Percentiles rank a stretch among this genome's conserved stretches.
phyloP scores from a whole-genome alignment of 257 asterid species.

The Mitragyna speciosa region DNA sequence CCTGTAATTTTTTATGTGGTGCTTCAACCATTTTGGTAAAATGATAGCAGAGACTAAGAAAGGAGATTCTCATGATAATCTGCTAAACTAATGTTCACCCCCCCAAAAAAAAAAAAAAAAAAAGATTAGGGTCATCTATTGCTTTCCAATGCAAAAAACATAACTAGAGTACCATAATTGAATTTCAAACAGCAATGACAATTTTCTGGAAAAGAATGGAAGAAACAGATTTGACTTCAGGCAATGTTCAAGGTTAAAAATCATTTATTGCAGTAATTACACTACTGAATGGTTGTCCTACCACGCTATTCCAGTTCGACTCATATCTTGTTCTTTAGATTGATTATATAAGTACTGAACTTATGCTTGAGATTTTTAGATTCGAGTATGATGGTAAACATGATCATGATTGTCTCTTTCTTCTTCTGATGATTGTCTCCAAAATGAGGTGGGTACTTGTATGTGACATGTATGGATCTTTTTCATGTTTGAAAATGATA shows the following conservation, averaged over 20 bases:
- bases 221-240: not conserved
- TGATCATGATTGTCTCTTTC: not conserved
- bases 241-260: not conserved
- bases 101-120: not conserved
- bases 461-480: not conserved
- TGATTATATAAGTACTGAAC: not conserved
- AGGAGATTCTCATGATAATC: not conserved
- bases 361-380: not conserved
- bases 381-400: not conserved
- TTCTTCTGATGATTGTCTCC: not conserved
- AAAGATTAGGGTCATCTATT: not conserved
- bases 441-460: not conserved
- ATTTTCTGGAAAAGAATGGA: not conserved
- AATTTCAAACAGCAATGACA: not conserved
- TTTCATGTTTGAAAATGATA: not conserved
- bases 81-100: not conserved
- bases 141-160: not conserved
- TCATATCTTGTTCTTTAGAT: not conserved
- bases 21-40: not conserved
- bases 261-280: too few relatives aligned
- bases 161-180: not conserved
- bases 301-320: not conserved
- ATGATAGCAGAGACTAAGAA: not conserved
- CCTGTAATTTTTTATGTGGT: too few relatives aligned
- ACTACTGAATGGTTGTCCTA: not conserved